Evolutionary conservation across 2,329 filamentous ascomycete genomes (phyloP).

Genomic region (Pyrenophora teres): DNA sequence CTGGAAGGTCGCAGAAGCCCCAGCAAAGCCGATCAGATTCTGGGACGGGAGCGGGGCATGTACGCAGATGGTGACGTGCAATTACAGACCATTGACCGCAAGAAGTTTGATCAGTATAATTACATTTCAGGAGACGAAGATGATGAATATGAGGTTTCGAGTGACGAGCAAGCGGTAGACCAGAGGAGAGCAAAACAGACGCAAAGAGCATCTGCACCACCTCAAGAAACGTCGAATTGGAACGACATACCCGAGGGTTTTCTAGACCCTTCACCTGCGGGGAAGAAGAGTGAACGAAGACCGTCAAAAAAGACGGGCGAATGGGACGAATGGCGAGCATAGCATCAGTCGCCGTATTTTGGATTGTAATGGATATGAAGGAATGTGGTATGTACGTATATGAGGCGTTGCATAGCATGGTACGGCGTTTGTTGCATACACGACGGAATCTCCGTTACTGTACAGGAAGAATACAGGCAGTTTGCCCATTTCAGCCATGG

Average conservation of each 20-base stretch:
- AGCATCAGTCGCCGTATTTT: background rate
- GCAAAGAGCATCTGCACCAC: constrained; percentile 15
- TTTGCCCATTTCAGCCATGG: background rate
- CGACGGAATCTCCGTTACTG: background rate
- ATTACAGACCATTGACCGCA: constrained; percentile 49
- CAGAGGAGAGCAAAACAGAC: constrained; percentile 21
- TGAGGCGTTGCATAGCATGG: constrained; percentile 21
- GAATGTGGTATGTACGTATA: constrained; percentile 18
- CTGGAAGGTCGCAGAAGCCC: constrained; percentile 45
- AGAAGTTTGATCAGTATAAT: constrained; percentile 43
- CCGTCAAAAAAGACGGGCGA: constrained; percentile 31
- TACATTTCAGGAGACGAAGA: constrained; percentile 48
- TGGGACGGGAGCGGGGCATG: constrained; percentile 46
- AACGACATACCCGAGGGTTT: constrained; percentile 57
- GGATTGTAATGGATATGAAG: constrained; percentile 8
- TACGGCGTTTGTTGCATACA: constrained; percentile 8
- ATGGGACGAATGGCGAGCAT: constrained; percentile 39
- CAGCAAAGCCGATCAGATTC: constrained; percentile 50
- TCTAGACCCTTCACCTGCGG: constrained; percentile 34
- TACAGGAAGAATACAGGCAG: background rate
- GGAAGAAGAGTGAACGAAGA: constrained; percentile 34
- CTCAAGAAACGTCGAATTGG: constrained; percentile 48
- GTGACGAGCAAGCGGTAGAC: constrained; percentile 38
- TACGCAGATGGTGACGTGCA: constrained; percentile 47
- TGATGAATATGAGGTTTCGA: constrained; percentile 42